Evolutionary conservation across 371 early-diverging fungal genomes (phyloP).

Genomic region (Lichtheimia ornata): DNA sequence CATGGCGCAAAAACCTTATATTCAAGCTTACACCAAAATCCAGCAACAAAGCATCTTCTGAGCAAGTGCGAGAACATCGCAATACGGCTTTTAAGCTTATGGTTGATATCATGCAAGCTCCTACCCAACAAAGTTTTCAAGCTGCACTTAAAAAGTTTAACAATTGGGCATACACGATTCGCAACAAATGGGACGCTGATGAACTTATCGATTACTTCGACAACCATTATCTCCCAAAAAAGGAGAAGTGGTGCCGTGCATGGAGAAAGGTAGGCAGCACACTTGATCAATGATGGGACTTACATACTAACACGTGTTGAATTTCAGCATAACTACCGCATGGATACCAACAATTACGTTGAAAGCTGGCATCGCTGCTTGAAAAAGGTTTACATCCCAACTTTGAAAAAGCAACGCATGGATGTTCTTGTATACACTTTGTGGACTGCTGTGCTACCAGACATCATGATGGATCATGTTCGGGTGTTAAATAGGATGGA

Average conservation of each 20-base stretch:
- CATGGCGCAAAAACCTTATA: slow-evolving; percentile 9
- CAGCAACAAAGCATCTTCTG: background rate
- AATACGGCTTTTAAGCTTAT: background rate
- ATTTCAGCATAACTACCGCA: too few species aligned
- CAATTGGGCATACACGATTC: background rate
- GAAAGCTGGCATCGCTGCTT: slow-evolving; percentile 10
- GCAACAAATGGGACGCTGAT: background rate
- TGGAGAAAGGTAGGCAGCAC: background rate
- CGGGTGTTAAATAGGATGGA: background rate
- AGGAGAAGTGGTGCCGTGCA: slow-evolving; percentile 5
- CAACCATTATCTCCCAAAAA: slow-evolving; percentile 6
- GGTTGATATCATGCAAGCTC: slow-evolving; percentile 8
- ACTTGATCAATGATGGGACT: too few species aligned
- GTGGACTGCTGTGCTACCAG: background rate
- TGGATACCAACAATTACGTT: slow-evolving; percentile 14
- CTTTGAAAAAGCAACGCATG: background rate
- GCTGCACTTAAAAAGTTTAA: background rate
- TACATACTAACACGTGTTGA: too few species aligned
- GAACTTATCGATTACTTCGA: slow-evolving; percentile 6
- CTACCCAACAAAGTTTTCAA: slow-evolving; percentile 3
- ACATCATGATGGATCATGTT: background rate
- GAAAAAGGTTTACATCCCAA: slow-evolving; percentile 2
- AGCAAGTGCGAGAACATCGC: background rate
- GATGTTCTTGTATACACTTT: slow-evolving; percentile 5
- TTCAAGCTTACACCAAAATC: background rate